Conservation (phyloP, 306 rosid genomes). For the Medicago arabica region DNA sequence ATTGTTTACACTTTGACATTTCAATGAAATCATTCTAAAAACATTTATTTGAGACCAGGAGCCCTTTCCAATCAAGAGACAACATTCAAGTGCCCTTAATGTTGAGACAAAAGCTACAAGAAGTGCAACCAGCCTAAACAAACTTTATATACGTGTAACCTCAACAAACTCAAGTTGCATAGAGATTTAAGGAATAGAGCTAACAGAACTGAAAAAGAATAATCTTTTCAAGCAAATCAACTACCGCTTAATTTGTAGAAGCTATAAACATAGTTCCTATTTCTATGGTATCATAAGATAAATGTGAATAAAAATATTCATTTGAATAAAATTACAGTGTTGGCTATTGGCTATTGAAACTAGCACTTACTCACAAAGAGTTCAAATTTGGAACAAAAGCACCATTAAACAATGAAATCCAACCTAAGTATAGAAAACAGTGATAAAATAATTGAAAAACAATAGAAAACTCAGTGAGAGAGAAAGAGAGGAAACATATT, state of each 20-base stretch:
- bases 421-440: not conserved
- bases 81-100: not conserved
- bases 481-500: not conserved
- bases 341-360: not conserved
- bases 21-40: not conserved
- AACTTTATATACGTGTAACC: not conserved
- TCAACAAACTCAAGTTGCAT: not conserved
- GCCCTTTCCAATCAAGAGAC: not conserved
- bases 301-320: not conserved
- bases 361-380: not conserved
- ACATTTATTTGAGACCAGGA: not conserved
- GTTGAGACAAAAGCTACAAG: not conserved
- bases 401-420: not conserved
- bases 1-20: slow-evolving; percentile 28
- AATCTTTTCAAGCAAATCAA: not conserved
- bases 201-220: not conserved
- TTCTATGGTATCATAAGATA: not conserved
- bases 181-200: not conserved
- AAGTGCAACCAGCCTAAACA: not conserved
- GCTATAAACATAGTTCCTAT: not conserved
- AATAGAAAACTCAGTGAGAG: not conserved
- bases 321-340: not conserved
- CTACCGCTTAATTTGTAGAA: not conserved
- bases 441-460: not conserved
- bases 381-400: not conserved